A percentile compares a stretch with the other conserved stretches of the same genome.
Conservation (phyloP, 352 stramenopile species). For the Pythium biforme region DNA sequence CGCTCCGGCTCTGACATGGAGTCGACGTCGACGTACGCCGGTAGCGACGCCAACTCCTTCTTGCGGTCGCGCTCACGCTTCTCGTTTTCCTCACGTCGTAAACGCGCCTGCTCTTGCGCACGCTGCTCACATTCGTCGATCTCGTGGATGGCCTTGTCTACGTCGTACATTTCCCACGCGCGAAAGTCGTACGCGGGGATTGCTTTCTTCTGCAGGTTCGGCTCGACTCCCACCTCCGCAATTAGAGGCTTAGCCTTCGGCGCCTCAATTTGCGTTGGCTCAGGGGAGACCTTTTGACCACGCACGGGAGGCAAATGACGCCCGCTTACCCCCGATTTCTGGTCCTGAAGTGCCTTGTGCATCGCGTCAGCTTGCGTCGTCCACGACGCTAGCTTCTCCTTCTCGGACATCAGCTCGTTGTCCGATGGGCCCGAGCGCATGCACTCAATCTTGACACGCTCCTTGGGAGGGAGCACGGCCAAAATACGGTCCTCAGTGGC, state of each 20-base stretch:
- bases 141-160: conserved; percentile 72
- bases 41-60: conserved; percentile 57
- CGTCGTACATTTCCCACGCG: conserved; percentile 91
- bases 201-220: conserved; percentile 26
- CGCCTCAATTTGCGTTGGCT: not conserved
- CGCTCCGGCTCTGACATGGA: conserved; percentile 47
- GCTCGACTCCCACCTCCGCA: conserved; percentile 10
- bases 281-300: conserved; percentile 30
- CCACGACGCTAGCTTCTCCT: conserved; percentile 67
- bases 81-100: conserved; percentile 37
- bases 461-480: conserved; percentile 67
- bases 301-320: conserved; percentile 50
- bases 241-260: conserved; percentile 14
- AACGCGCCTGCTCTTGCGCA: conserved; percentile 35
- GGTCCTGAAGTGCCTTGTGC: conserved; percentile 44
- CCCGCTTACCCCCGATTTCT: conserved; percentile 11
- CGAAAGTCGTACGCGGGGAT: conserved; percentile 90
- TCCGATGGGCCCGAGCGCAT: conserved; percentile 57
- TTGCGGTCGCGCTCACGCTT: conserved; percentile 42
- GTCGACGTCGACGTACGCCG: conserved; percentile 53
- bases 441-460: conserved; percentile 67
- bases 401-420: conserved; percentile 59
- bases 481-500: conserved; percentile 81
- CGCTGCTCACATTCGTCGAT: conserved; percentile 60
- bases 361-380: conserved; percentile 52